These are phyloP conservation scores for Solanum hybrid DNA, from an alignment of 305 asterid species.

Conservation along the genomic window DNA sequence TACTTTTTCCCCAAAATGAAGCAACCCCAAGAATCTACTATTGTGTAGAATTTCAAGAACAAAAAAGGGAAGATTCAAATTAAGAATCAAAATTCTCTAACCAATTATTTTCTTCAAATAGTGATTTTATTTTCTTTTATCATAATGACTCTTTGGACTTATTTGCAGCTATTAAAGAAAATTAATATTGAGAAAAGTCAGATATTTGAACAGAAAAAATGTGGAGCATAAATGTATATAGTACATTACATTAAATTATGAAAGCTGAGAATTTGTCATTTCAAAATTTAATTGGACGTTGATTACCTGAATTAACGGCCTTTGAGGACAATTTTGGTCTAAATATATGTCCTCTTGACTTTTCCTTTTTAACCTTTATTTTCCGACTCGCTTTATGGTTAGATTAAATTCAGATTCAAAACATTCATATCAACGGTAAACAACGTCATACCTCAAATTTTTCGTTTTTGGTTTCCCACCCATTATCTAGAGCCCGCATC, in stretches of 20 bases:
- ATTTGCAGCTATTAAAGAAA: constrained; percentile 9
- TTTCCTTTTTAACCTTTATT: not conserved
- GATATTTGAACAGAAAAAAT: constrained; percentile 10
- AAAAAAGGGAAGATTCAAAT: constrained; percentile 5
- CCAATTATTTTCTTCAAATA: not conserved
- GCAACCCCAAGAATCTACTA: not conserved
- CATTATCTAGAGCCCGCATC: not conserved
- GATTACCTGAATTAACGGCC: constrained; percentile 26
- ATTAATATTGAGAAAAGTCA: constrained; percentile 21
- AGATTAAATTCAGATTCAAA: not conserved
- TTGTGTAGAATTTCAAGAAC: constrained; percentile 15
- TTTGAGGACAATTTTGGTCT: not conserved
- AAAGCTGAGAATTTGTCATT: not conserved
- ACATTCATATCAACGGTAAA: not conserved
- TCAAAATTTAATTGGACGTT: constrained; percentile 3
- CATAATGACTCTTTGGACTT: constrained; percentile 11
- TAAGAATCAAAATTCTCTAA: not conserved
- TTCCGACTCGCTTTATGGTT: not conserved
- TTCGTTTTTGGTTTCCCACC: not conserved
- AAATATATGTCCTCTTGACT: not conserved
- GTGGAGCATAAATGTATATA: not conserved
- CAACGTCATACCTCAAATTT: not conserved
- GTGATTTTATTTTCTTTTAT: not conserved
- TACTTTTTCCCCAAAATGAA: not conserved
- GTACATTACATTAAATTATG: not conserved